phyloP scores from a whole-genome alignment of 129 eudicot genomes.

The Centaurea solstitialis region DNA sequence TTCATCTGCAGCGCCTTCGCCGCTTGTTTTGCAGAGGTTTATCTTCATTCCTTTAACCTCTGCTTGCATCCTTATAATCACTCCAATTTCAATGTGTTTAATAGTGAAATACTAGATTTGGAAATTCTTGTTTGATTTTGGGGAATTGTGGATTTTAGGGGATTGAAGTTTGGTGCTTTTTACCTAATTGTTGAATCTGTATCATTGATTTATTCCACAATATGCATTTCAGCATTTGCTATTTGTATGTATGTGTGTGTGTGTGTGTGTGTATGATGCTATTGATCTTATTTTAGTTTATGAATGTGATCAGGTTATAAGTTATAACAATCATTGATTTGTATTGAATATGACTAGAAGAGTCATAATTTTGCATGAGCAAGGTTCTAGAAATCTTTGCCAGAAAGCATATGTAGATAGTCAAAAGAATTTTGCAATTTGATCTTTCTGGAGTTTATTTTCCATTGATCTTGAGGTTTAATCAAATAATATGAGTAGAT shows the following conservation, averaged over 20 bases:
- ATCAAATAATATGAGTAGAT: neutral
- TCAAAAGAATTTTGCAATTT: neutral
- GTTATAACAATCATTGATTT: neutral
- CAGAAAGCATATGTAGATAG: neutral
- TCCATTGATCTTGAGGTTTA: neutral
- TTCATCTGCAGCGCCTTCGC: constrained; percentile 91
- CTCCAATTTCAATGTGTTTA: neutral
- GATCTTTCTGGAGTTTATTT: neutral
- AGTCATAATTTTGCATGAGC: neutral
- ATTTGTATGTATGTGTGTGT: neutral
- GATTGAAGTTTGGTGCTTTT: neutral
- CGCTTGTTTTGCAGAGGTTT: constrained; percentile 97
- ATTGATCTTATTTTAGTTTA: neutral
- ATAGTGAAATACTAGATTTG: neutral
- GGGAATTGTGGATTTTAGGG: neutral
- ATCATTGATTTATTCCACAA: neutral
- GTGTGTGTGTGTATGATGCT: neutral
- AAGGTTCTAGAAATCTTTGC: neutral
- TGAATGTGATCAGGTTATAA: neutral
- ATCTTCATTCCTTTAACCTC: neutral
- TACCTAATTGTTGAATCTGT: neutral
- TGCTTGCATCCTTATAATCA: neutral
- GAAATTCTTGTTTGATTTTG: neutral
- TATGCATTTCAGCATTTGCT: constrained; percentile 3
- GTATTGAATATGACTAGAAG: neutral